Evolutionary conservation across 2,329 filamentous ascomycete species (phyloP), one percentile per base, ranked within the genome.

Genomic region (Lasiodiplodia theobromae): DNA sequence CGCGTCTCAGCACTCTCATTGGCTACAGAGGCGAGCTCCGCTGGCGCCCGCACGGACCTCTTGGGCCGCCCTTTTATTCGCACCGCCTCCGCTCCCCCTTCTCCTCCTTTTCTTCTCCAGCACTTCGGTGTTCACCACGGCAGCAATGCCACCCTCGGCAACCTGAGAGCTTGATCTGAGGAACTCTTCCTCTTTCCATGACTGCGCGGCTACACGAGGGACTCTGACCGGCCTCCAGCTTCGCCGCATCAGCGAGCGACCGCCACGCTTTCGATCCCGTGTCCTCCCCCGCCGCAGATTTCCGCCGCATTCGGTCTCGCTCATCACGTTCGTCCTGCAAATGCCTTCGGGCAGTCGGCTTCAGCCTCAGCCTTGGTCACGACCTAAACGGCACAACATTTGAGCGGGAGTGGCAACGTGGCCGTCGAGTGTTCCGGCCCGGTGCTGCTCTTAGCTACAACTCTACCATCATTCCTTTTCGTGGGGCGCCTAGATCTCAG

Each of bases 81-180:
- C 31, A n/a, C 40, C 54, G 34, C 44, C 44, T 47, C 44, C 38
- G 18, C 12, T 23, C 31, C 5, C n/a, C 38, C 40, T 31, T 31
- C 23, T 38, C 31, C 12, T 47, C 23, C 38, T 14, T 47, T 21
- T 18, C 44, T 37, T 64, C 60, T 25, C 10, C 60, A 64, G 60
- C 47, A 64, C 44, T 34, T 11, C 31, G 8, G 47, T 52, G 60
- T 21, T 64, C 60, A 64, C 60, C 12, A 31, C 31, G 60, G 60
- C 60, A 64, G 28, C 44, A 38, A 52, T 40, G 60, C 60, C 47
- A 38, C 47, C 40, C 23, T 52, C 44, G 40, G 25, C 14, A 21
- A 12, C 58, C 58, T 34, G 38, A 28, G 58, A 44, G 58, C 58
- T 34, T 31, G 18, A 51, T 37, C 25, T 28, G 18, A 14, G 40